phyloP scores from a whole-genome alignment of 2,329 filamentous ascomycete genomes.

The Chrysoporthe puriensis region DNA sequence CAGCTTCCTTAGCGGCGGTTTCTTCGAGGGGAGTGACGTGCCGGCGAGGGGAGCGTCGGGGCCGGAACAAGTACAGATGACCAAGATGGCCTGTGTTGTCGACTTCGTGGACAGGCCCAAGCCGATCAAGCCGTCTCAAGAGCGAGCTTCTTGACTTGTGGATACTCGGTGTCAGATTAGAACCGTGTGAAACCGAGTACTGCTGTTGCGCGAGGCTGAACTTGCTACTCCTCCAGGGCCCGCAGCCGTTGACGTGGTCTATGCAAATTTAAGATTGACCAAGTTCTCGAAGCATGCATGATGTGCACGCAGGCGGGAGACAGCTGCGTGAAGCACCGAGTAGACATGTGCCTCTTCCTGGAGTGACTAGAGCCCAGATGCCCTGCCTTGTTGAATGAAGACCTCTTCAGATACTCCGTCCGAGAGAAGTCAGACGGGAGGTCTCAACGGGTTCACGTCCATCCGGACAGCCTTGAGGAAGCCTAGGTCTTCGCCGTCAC shows the following conservation, averaged over 20 bases:
- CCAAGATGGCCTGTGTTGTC: neutral
- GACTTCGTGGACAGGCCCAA: neutral
- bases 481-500: neutral
- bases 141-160: neutral
- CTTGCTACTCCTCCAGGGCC: neutral
- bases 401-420: too few relatives aligned
- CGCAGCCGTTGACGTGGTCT: neutral
- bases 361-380: neutral
- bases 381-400: neutral
- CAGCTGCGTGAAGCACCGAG: neutral
- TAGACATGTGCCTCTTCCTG: neutral
- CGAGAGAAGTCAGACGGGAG: too few relatives aligned
- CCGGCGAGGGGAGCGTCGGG: neutral
- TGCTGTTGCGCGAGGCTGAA: neutral
- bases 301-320: neutral
- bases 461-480: neutral
- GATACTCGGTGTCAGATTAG: neutral
- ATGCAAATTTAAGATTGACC: neutral
- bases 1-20: slow-evolving; percentile 41
- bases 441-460: neutral
- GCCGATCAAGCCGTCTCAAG: neutral
- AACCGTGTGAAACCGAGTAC: neutral
- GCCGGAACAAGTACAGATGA: neutral
- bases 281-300: neutral
- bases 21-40: slow-evolving; percentile 7